Percentiles rank a stretch among this genome's conserved stretches.
Conservation (phyloP, 768 basidiomycete species). For the Panaeolus cyanescens region DNA sequence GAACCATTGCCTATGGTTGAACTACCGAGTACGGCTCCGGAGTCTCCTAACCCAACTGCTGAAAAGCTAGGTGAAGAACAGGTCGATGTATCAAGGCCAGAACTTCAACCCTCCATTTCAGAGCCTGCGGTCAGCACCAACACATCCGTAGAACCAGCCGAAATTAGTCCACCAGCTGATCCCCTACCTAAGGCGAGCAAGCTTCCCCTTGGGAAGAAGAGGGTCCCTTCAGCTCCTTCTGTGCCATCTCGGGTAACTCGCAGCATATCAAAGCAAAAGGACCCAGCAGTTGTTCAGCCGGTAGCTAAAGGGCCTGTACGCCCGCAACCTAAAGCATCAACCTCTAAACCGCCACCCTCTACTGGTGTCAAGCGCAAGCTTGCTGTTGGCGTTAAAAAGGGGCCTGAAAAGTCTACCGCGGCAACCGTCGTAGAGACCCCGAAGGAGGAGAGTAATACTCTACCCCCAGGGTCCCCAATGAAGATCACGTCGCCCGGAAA, state of each 20-base stretch:
- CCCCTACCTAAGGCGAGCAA: conserved; percentile 10
- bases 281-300: conserved; percentile 6
- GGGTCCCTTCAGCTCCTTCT: conserved; percentile 21
- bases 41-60: not conserved
- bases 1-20: not conserved
- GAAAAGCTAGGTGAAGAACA: not conserved
- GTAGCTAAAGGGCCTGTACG: not conserved
- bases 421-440: conserved; percentile 2
- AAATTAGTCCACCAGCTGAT: not conserved
- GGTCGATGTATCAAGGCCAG: not conserved
- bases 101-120: not conserved
- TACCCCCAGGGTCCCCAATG: conserved; percentile 35
- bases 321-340: not conserved
- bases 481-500: conserved; percentile 29
- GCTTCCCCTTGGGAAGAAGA: conserved; percentile 25
- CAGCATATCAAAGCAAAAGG: conserved; percentile 32
- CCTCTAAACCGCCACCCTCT: conserved; percentile 9
- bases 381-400: conserved; percentile 11
- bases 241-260: conserved; percentile 34
- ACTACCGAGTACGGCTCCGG: not conserved
- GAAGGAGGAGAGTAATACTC: conserved; percentile 7
- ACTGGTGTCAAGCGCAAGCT: conserved; percentile 16
- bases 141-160: not conserved
- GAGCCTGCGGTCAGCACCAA: not conserved
- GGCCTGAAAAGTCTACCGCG: not conserved